phyloP scores from a whole-genome alignment of 1,139 yeast genomes.

The Protomyces arabidopsidicola region DNA sequence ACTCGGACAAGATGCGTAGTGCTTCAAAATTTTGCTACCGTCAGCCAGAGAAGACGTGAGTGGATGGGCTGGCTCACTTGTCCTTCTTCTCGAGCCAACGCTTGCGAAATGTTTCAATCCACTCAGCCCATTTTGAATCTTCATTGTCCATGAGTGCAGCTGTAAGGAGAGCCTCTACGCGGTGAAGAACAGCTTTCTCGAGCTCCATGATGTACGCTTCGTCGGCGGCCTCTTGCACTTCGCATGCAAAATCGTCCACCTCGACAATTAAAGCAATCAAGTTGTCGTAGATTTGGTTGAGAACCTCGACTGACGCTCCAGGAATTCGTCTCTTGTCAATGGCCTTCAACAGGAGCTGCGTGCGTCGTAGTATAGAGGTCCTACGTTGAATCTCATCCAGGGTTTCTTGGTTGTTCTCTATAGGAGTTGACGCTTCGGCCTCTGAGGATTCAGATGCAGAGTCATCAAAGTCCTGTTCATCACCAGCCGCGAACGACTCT shows the following conservation, averaged over 20 bases:
- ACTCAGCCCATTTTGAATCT: slow-evolving; percentile 12
- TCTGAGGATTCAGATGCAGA: slow-evolving; percentile 6
- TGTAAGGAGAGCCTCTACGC: slow-evolving; percentile 8
- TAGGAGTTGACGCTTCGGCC: not conserved
- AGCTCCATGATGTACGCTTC: slow-evolving; percentile 14
- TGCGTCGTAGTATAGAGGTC: slow-evolving; percentile 7
- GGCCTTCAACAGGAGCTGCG: slow-evolving; percentile 12
- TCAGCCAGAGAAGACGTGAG: not conserved
- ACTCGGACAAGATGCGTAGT: slow-evolving; percentile 6
- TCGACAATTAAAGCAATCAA: slow-evolving; percentile 4
- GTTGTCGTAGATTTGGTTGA: slow-evolving; percentile 10
- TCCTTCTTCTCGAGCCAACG: slow-evolving; percentile 10
- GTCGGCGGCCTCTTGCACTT: slow-evolving; percentile 15
- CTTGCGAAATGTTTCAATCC: slow-evolving; percentile 4
- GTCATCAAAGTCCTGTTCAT: not conserved
- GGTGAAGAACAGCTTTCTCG: slow-evolving; percentile 11
- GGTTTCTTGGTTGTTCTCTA: not conserved
- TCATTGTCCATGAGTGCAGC: slow-evolving; percentile 1
- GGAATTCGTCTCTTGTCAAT: slow-evolving; percentile 1
- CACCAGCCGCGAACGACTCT: slow-evolving; percentile 4
- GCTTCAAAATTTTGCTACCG: not conserved
- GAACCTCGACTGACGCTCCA: not conserved
- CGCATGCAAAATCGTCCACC: slow-evolving; percentile 22
- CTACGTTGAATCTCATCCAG: not conserved
- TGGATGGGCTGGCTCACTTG: slow-evolving; percentile 5